These are phyloP conservation scores for Cyclotella distinguenda DNA, from an alignment of 108 stramenopile genomes.

Conservation along the genomic window DNA sequence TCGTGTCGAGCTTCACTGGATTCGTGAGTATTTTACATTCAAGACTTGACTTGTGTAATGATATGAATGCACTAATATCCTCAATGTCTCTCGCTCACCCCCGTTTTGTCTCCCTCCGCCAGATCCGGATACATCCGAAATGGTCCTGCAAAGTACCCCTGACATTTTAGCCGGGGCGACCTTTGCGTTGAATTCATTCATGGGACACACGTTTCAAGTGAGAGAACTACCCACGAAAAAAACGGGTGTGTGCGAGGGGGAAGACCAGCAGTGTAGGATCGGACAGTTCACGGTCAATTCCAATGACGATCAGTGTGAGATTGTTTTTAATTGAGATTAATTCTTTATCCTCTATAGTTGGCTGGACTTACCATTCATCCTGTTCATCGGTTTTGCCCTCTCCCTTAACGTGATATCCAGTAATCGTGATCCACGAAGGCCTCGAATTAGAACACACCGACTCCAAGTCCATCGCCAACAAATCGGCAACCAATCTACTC, in stretches of 20 bases:
- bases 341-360: not conserved
- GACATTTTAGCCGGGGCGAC: constrained; percentile 57
- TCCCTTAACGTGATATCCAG: not conserved
- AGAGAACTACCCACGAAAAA: constrained; percentile 59
- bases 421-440: constrained; percentile 39
- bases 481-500: constrained; percentile 50
- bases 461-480: constrained; percentile 55
- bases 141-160: constrained; percentile 51
- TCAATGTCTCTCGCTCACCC: not conserved
- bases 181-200: constrained; percentile 57
- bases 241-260: constrained; percentile 55
- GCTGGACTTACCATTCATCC: not conserved
- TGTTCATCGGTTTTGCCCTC: not conserved
- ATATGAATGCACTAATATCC: not conserved
- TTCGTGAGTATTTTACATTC: constrained; percentile 18
- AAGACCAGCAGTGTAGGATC: constrained; percentile 49
- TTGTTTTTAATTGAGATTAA: not conserved
- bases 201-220: constrained; percentile 75
- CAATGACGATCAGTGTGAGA: constrained; percentile 66
- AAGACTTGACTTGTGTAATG: not conserved
- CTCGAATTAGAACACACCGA: constrained; percentile 54
- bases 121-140: constrained; percentile 50
- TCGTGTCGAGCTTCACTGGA: constrained; percentile 67
- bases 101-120: not conserved
- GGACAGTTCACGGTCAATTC: constrained; percentile 61